A percentile compares a stretch with the other conserved stretches of the same genome.
Evolutionary conservation across 805 yeast genomes (phyloP).

Genomic region (Torulaspora franciscae): DNA sequence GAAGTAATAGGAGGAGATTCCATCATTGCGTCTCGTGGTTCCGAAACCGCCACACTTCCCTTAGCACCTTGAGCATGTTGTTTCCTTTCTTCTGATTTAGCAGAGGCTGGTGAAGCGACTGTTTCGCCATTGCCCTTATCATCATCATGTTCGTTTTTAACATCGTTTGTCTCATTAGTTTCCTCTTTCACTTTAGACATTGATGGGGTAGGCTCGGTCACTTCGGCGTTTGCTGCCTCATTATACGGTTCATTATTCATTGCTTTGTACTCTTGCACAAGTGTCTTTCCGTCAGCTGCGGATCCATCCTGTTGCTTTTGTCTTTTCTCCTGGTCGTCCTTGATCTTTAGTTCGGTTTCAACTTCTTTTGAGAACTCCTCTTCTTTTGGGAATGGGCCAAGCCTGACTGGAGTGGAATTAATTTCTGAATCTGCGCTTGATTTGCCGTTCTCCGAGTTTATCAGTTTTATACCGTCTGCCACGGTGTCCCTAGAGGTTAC

Average conservation of each 20-base stretch:
- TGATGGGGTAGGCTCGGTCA: neutral
- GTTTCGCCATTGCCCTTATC: conserved; percentile 24
- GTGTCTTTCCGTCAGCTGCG: conserved; percentile 35
- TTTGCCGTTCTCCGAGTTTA: conserved; percentile 34
- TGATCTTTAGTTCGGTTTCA: conserved; percentile 72
- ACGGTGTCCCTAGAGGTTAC: conserved; percentile 30
- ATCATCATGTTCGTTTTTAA: conserved; percentile 12
- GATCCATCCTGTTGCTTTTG: conserved; percentile 18
- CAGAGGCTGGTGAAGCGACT: conserved; percentile 18
- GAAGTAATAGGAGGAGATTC: conserved; percentile 71
- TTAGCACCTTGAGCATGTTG: conserved; percentile 32
- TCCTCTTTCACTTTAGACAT: conserved; percentile 9
- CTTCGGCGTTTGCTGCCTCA: conserved; percentile 5
- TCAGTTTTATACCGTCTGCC: conserved; percentile 32
- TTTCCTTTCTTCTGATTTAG: conserved; percentile 16
- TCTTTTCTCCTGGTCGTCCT: conserved; percentile 60
- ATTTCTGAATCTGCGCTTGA: conserved; percentile 27
- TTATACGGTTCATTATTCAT: conserved; percentile 42
- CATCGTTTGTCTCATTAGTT: conserved; percentile 6
- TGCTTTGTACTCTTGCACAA: conserved; percentile 63
- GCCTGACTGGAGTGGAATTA: conserved; percentile 49
- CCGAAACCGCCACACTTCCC: conserved; percentile 12
- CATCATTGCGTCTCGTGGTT: conserved; percentile 29
- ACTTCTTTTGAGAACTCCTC: conserved; percentile 80
- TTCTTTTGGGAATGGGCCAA: conserved; percentile 83